These are phyloP conservation scores for Phlyctochytrium arcticum DNA, from an alignment of 192 early-diverging fungal genomes.

Conservation along the genomic window DNA sequence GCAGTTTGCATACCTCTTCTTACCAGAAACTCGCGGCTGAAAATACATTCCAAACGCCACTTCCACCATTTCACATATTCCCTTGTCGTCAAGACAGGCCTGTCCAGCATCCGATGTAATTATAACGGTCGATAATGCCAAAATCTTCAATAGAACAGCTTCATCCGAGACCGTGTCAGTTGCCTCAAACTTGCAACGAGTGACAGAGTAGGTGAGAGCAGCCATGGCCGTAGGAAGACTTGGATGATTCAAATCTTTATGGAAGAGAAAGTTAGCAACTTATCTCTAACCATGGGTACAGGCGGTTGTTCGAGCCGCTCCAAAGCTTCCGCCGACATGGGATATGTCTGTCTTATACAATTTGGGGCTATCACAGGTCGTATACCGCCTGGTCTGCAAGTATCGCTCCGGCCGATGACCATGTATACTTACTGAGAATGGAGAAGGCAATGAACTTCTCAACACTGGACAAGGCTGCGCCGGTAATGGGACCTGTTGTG, in stretches of 20 bases:
- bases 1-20: neutral
- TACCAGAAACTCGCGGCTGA: conserved; percentile 80
- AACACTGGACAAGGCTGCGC: conserved; percentile 81
- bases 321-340: no score
- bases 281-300: no score
- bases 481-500: conserved; percentile 92
- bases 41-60: conserved; percentile 96
- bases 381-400: no score
- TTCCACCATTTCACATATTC: conserved; percentile 96
- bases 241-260: conserved; percentile 62
- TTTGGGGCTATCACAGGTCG: no score
- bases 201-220: conserved; percentile 73
- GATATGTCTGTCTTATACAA: no score
- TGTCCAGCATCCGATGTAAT: conserved; percentile 57
- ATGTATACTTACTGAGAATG: conserved; percentile 48
- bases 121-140: conserved; percentile 74
- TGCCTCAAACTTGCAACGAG: conserved; percentile 95
- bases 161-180: conserved; percentile 93
- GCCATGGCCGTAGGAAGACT: conserved; percentile 67
- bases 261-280: no score
- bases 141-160: conserved; percentile 84
- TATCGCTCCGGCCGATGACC: neutral
- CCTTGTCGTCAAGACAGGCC: conserved; percentile 82
- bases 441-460: conserved; percentile 86
- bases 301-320: no score